Percentiles rank a stretch among this genome's conserved stretches.
Conservation (phyloP, 371 early-diverging fungal genomes). For the Mortierella sp. region DNA sequence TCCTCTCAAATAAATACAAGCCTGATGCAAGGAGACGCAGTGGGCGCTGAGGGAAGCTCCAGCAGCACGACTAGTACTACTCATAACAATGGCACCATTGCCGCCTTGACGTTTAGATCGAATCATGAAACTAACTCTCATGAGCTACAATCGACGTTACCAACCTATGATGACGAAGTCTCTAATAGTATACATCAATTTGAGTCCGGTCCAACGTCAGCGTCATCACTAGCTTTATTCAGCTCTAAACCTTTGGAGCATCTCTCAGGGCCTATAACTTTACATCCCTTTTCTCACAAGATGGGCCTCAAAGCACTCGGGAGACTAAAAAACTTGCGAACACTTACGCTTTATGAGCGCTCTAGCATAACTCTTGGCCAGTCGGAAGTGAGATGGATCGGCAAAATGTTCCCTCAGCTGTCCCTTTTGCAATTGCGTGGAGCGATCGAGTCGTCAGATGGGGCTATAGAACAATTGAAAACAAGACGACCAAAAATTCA, state of each 20-base stretch:
- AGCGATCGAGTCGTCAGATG: slow-evolving; percentile 24
- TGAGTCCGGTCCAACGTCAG: not conserved
- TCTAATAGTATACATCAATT: not conserved
- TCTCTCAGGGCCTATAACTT: not conserved
- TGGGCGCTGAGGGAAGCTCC: not conserved
- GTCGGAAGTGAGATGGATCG: slow-evolving; percentile 36
- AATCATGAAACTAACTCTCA: not conserved
- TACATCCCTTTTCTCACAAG: slow-evolving; percentile 37
- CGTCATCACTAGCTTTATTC: not conserved
- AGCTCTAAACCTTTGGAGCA: not conserved
- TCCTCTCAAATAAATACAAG: slow-evolving; percentile 1
- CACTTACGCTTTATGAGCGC: slow-evolving; percentile 40
- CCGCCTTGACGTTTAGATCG: not conserved
- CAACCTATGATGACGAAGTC: not conserved
- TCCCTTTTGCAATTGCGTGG: slow-evolving; percentile 31
- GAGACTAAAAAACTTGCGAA: slow-evolving; percentile 19
- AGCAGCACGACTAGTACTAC: not conserved
- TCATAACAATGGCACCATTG: not conserved
- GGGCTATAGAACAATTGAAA: slow-evolving; percentile 5
- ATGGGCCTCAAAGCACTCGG: slow-evolving; percentile 42
- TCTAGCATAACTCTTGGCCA: slow-evolving; percentile 17
- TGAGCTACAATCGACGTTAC: not conserved
- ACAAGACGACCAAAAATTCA: slow-evolving; percentile 12
- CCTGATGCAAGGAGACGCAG: not conserved
- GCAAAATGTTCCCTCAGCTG: slow-evolving; percentile 27